A percentile compares a stretch with the other conserved stretches of the same genome.
These are phyloP conservation scores for Mycena galericulata DNA, from an alignment of 768 basidiomycete species.

Conservation along the genomic window DNA sequence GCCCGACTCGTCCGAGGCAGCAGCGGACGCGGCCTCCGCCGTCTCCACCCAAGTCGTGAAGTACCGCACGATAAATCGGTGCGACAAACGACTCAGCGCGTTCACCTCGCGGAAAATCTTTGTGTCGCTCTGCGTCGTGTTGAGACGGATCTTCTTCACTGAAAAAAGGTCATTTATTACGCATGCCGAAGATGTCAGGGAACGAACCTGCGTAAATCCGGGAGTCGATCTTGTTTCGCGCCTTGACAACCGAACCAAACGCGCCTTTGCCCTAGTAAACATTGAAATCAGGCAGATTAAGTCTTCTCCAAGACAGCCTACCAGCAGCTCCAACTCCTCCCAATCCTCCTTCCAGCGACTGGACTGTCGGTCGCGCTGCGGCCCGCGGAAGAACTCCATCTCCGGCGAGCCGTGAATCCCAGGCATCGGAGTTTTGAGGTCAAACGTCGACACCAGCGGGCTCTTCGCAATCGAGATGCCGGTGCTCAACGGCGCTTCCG, in stretches of 20 bases:
- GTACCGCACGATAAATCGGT: conserved; percentile 92
- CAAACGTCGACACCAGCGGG: conserved; percentile 43
- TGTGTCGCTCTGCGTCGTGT: conserved; percentile 80
- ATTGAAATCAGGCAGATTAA: conserved; percentile 4
- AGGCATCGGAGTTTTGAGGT: conserved; percentile 65
- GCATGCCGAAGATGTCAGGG: background rate
- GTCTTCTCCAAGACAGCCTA: conserved; percentile 41
- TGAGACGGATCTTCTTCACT: conserved; percentile 93
- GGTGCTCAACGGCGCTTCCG: conserved; percentile 52
- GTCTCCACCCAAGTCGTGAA: conserved; percentile 93
- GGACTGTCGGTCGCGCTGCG: conserved; percentile 58
- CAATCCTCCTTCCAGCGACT: conserved; percentile 95
- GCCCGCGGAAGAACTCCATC: conserved; percentile 68
- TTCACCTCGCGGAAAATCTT: conserved; percentile 94
- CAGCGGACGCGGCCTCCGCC: conserved; percentile 62
- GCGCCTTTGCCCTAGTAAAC: conserved; percentile 81
- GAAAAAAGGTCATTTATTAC: conserved; percentile 13
- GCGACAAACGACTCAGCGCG: conserved; percentile 86
- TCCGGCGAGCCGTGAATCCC: conserved; percentile 69
- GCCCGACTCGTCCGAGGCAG: conserved; percentile 67
- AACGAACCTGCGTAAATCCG: conserved; percentile 83
- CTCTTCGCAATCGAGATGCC: conserved; percentile 40
- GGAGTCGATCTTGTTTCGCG: conserved; percentile 87
- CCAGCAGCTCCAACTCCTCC: conserved; percentile 91
- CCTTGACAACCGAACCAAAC: conserved; percentile 96